Conservation (phyloP, 345 rosid species). For the Heritiera fomes region DNA sequence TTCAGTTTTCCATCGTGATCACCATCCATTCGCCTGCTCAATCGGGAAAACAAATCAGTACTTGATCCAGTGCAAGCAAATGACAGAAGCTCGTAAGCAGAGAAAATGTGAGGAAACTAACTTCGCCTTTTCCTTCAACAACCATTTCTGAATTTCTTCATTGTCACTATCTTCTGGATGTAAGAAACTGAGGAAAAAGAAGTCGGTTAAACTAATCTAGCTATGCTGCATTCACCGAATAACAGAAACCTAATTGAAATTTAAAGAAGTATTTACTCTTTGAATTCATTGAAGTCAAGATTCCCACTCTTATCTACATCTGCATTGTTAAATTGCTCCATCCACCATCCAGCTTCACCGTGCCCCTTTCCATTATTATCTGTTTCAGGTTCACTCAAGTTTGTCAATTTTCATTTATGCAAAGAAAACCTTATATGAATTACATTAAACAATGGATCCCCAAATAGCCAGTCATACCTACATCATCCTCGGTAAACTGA, state of each 20-base stretch:
- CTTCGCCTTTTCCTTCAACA: conserved; percentile 49
- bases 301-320: background rate
- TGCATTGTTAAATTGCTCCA: conserved; percentile 18
- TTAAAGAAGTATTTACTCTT: conserved; percentile 7
- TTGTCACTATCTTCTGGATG: conserved; percentile 69
- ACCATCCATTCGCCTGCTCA: conserved; percentile 55
- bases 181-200: conserved; percentile 46
- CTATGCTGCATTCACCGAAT: background rate
- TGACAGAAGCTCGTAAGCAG: background rate
- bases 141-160: conserved; percentile 51
- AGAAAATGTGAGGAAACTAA: conserved; percentile 25
- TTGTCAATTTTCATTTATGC: background rate
- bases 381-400: conserved; percentile 19
- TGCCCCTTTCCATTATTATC: conserved; percentile 49
- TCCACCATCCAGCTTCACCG: conserved; percentile 85
- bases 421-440: background rate
- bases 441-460: background rate
- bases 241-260: background rate
- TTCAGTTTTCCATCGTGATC: conserved; percentile 52
- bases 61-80: background rate
- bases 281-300: conserved; percentile 16
- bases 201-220: background rate
- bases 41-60: background rate
- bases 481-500: conserved; percentile 50
- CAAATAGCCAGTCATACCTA: conserved; percentile 37